Evolutionary conservation across 2,329 filamentous ascomycete genomes (phyloP), one percentile per base, ranked within the genome.

Genomic region (Colletotrichum musicola): DNA sequence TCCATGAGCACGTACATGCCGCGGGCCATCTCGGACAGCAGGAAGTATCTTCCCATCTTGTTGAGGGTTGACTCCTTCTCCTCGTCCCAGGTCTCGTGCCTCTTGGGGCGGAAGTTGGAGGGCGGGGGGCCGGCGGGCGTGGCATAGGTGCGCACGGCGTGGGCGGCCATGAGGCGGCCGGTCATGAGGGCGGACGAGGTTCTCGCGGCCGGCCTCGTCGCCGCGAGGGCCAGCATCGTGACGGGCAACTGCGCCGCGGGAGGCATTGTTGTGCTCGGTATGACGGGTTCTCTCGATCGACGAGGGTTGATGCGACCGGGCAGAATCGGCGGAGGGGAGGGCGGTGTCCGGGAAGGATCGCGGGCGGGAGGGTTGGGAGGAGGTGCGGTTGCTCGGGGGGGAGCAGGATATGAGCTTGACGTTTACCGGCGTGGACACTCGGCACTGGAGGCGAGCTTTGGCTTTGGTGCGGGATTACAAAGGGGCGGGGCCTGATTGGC

Each of bases 1-100:
- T 99, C 96, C 79, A 99, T 80, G 82, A 96, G 90, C 74, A 99
- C 91, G 79, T 98, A 99, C 96, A 99, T 98, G 82, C 96, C 96
- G 78, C 96, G 90, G 80, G 93, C 88, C 92, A 98, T 96, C 87
- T 99, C 96, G 62, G 93, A 91, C 86, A 98, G 85, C 79, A 99
- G 88, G 84, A 99, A 99, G 86, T 94, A 98, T 80, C 95, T 96
- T 75, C 93, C 94, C 72, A 94, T 87, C 80, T 91, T 92, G 83
- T 98, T 94, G 74, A 97, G 83, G 42, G 92, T 89, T 72, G 87
- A 89, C 79, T 97, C 94, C 71, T 88, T 86, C 72, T 90, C 87
- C 81, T 97, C 89, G 74, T 97, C 90, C 94, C 94, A 98, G 83
- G 89, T 84, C 79, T 90, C 88, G 59, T 88, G 90, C 71, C 85